Conservation (phyloP, 2,329 filamentous ascomycete species). For the Blastomyces percursus region DNA sequence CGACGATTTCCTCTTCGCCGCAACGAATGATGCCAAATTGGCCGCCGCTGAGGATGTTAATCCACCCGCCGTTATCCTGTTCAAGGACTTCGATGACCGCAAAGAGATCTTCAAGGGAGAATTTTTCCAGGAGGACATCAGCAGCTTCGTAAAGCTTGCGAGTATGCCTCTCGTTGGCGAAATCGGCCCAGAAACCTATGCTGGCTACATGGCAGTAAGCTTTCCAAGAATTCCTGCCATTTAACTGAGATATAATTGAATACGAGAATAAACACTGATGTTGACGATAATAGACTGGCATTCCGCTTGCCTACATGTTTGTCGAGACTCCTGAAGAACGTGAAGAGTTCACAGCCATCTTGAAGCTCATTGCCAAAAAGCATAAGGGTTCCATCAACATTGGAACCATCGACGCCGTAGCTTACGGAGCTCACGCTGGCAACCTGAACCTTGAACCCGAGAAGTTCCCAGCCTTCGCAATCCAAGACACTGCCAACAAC, state of each 20-base stretch:
- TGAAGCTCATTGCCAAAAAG: conserved; percentile 82
- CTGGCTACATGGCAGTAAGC: conserved; percentile 73
- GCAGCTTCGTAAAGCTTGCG: conserved; percentile 70
- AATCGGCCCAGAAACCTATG: conserved; percentile 94
- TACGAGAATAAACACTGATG: conserved; percentile 10
- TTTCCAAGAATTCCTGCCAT: conserved; percentile 11
- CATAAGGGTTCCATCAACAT: conserved; percentile 95
- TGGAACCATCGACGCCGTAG: conserved; percentile 88
- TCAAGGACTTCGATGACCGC: conserved; percentile 97
- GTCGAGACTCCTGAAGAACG: conserved; percentile 87
- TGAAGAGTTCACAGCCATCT: conserved; percentile 58
- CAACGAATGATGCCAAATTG: conserved; percentile 68
- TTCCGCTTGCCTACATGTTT: conserved; percentile 97
- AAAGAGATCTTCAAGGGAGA: conserved; percentile 74
- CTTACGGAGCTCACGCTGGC: conserved; percentile 84
- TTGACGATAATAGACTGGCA: conserved; percentile 48
- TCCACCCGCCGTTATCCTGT: conserved; percentile 77
- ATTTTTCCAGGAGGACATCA: conserved; percentile 70
- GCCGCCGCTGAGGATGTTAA: conserved; percentile 85
- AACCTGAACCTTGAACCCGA: conserved; percentile 96
- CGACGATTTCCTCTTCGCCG: conserved; percentile 87
- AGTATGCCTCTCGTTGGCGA: conserved; percentile 88
- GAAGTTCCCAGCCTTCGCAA: conserved; percentile 94
- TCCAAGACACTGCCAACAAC: conserved; percentile 92
- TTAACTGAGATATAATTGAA: neutral